phyloP scores from a whole-genome alignment of 2,329 filamentous ascomycete genomes.

The Talaromyces sp. region DNA sequence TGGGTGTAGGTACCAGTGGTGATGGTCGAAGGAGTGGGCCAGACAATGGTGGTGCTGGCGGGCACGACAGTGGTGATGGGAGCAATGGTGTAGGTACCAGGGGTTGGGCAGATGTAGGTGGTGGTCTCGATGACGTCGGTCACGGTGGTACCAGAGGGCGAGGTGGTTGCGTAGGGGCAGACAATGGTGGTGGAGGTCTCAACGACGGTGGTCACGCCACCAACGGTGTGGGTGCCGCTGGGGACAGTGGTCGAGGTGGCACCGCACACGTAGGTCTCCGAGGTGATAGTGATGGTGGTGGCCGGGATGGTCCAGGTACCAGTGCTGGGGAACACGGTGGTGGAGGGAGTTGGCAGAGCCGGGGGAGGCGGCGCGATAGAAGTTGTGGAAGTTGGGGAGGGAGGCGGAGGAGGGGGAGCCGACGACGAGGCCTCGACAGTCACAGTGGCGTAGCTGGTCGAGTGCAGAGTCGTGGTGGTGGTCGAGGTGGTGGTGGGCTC shows the following conservation, averaged over 20 bases:
- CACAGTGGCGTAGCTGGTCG: conserved; percentile 35
- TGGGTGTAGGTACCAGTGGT: conserved; percentile 69
- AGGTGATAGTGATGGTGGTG: conserved; percentile 49
- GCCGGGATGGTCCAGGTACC: conserved; percentile 37
- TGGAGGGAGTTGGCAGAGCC: conserved; percentile 15
- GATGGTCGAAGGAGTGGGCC: conserved; percentile 62
- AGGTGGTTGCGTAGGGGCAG: conserved; percentile 65
- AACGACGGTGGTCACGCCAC: conserved; percentile 69
- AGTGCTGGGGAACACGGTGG: conserved; percentile 13
- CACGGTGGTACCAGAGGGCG: conserved; percentile 53
- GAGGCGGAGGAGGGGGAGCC: conserved; percentile 23
- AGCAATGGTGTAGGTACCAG: conserved; percentile 72
- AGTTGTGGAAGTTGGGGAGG: too few species aligned
- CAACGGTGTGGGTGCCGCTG: conserved; percentile 63
- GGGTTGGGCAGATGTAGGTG: conserved; percentile 66
- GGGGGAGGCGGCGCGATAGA: conserved; percentile 18
- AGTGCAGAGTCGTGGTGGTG: conserved; percentile 31
- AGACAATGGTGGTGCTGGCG: conserved; percentile 51
- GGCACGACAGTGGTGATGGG: conserved; percentile 60
- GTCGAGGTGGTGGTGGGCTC: conserved; percentile 15
- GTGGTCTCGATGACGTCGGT: conserved; percentile 67
- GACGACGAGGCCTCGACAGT: conserved; percentile 28
- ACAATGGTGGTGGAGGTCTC: conserved; percentile 61
- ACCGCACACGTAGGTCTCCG: conserved; percentile 65
- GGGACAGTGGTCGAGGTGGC: conserved; percentile 59